These are phyloP conservation scores for Closterium sp. DNA, from an alignment of 139 green algal species.

Conservation along the genomic window DNA sequence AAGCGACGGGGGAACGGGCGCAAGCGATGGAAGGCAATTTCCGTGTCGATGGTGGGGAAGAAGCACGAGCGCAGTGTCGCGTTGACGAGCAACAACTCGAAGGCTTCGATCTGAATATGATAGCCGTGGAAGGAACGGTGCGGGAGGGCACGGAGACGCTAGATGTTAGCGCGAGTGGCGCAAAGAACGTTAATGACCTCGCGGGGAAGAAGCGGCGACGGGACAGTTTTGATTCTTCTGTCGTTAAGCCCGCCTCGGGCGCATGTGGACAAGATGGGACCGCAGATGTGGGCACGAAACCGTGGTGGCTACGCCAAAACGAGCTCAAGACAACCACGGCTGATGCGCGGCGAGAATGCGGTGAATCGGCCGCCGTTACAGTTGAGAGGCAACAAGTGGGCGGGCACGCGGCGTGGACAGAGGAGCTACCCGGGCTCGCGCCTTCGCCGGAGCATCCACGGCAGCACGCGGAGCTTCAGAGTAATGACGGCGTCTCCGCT, in stretches of 20 bases:
- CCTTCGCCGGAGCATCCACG: not conserved
- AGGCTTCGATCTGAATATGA: not conserved
- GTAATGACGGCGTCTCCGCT: not conserved
- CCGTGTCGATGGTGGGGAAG: not conserved
- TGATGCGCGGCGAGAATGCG: not conserved
- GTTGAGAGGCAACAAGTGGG: not conserved
- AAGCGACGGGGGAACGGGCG: not conserved
- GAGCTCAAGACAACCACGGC: not conserved
- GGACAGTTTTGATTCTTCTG: not conserved
- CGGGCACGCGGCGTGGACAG: not conserved
- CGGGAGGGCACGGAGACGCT: not conserved
- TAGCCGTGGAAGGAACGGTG: not conserved
- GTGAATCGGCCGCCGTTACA: not conserved
- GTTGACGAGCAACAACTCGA: not conserved
- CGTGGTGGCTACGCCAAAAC: not conserved
- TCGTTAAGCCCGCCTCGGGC: not conserved
- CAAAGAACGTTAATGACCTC: not conserved
- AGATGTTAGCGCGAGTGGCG: not conserved
- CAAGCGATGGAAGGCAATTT: not conserved
- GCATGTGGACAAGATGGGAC: not conserved
- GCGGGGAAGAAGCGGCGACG: not conserved
- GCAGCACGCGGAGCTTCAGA: not conserved
- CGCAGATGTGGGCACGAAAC: not conserved
- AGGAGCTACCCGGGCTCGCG: not conserved
- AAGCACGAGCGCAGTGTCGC: not conserved